Conservation (phyloP, 2,329 filamentous ascomycete species). For the Trichophyton mentagrophytes region DNA sequence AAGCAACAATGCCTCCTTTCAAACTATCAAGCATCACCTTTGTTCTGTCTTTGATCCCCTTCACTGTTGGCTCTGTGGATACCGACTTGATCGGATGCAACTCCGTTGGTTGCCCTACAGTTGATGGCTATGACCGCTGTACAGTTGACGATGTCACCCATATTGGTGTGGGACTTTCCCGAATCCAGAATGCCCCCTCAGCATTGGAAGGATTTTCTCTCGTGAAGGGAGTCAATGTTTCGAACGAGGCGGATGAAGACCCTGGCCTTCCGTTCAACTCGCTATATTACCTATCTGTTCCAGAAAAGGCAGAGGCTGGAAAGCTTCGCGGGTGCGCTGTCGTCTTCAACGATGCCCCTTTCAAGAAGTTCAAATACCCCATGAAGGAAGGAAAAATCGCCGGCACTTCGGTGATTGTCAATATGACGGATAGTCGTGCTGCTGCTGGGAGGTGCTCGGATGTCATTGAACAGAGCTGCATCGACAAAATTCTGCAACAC, state of each 20-base stretch:
- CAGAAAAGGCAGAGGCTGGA: background rate
- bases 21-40: background rate
- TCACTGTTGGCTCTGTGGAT: background rate
- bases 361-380: conserved; percentile 6
- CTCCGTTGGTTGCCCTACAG: background rate
- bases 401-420: background rate
- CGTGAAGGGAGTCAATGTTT: conserved; percentile 11
- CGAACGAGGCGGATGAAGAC: background rate
- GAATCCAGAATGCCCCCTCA: conserved; percentile 7
- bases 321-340: conserved; percentile 13
- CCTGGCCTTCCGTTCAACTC: conserved; percentile 9
- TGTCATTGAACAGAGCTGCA: conserved; percentile 12
- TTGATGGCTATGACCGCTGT: background rate
- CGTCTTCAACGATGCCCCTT: conserved; percentile 12
- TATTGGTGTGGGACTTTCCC: background rate
- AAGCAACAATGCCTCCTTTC: background rate
- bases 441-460: conserved; percentile 11
- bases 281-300: conserved; percentile 13
- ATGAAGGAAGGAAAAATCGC: conserved; percentile 2
- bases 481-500: conserved; percentile 9
- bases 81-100: background rate
- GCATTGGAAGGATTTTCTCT: conserved; percentile 12
- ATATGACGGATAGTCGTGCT: background rate
- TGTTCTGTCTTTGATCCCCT: background rate
- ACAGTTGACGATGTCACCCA: background rate